A percentile compares a stretch with the other conserved stretches of the same genome.
Evolutionary conservation across 2,329 filamentous ascomycete genomes (phyloP).

Genomic region (Aspergillus aculeatinus): DNA sequence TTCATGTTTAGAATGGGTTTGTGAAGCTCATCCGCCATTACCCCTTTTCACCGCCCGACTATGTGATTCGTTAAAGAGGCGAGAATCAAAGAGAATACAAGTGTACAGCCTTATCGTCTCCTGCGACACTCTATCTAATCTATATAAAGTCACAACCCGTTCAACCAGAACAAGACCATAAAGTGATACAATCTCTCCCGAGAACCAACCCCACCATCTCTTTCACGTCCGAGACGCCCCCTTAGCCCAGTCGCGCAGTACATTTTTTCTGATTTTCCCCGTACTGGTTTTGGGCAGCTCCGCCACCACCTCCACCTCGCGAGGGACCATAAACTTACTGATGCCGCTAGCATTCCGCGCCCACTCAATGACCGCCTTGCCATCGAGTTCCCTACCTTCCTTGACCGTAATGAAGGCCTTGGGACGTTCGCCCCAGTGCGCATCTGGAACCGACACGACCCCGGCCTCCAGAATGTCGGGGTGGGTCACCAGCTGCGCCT

Average conservation of each 20-base stretch:
- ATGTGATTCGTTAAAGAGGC: too few species aligned
- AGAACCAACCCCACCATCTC: background rate
- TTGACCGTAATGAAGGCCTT: conserved; percentile 89
- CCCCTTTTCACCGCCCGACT: too few species aligned
- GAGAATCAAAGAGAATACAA: too few species aligned
- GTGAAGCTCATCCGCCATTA: background rate
- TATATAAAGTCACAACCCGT: background rate
- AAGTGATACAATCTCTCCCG: background rate
- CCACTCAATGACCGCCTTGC: conserved; percentile 78
- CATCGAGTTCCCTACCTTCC: conserved; percentile 59
- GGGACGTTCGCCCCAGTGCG: conserved; percentile 93
- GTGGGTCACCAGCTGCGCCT: conserved; percentile 84
- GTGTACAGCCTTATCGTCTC: too few species aligned
- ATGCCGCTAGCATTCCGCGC: conserved; percentile 77
- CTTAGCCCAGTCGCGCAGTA: conserved; percentile 81
- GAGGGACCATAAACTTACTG: conserved; percentile 82
- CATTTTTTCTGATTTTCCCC: conserved; percentile 94
- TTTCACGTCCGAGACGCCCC: conserved; percentile 28
- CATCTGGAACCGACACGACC: conserved; percentile 82
- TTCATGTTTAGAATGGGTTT: too few species aligned
- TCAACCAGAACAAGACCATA: background rate
- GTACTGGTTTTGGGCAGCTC: conserved; percentile 97
- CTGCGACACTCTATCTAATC: background rate
- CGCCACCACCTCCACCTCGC: conserved; percentile 71
- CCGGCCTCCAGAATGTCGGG: conserved; percentile 87